A percentile compares a stretch with the other conserved stretches of the same genome.
Conservation (phyloP, 768 basidiomycete species). For the Tremella fuciformis region DNA sequence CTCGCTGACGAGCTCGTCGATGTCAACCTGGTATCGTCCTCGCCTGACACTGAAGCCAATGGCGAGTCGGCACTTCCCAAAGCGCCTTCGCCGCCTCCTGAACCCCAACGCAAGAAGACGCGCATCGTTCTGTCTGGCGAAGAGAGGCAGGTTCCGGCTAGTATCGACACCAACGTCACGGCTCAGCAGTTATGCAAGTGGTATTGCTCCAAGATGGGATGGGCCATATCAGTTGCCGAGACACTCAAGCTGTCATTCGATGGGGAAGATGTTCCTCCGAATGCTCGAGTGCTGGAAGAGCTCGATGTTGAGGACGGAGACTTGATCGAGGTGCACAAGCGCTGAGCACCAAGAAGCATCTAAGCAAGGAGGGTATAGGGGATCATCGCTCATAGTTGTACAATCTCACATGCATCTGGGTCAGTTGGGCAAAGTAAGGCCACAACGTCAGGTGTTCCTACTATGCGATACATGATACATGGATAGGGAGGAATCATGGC, state of each 20-base stretch:
- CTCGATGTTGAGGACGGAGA: conserved; percentile 6
- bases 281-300: conserved; percentile 9
- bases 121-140: not conserved
- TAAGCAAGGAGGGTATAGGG: too few relatives aligned
- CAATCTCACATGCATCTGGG: too few relatives aligned
- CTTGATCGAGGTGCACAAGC: not conserved
- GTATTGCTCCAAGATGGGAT: conserved; percentile 5
- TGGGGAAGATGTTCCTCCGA: conserved; percentile 16
- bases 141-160: not conserved
- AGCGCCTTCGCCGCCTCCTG: not conserved
- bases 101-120: not conserved
- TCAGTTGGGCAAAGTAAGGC: too few relatives aligned
- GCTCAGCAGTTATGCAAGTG: not conserved
- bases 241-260: conserved; percentile 15
- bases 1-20: not conserved
- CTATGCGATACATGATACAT: too few relatives aligned
- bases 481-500: too few relatives aligned
- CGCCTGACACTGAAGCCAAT: not conserved
- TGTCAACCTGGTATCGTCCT: not conserved
- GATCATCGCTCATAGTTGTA: too few relatives aligned
- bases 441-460: too few relatives aligned
- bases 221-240: not conserved
- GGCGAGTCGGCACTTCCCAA: not conserved
- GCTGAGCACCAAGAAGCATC: too few relatives aligned
- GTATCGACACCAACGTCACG: not conserved